A percentile compares a stretch with the other conserved stretches of the same genome.
phyloP scores from a whole-genome alignment of 257 asterid genomes.

The Solanum virginianum region DNA sequence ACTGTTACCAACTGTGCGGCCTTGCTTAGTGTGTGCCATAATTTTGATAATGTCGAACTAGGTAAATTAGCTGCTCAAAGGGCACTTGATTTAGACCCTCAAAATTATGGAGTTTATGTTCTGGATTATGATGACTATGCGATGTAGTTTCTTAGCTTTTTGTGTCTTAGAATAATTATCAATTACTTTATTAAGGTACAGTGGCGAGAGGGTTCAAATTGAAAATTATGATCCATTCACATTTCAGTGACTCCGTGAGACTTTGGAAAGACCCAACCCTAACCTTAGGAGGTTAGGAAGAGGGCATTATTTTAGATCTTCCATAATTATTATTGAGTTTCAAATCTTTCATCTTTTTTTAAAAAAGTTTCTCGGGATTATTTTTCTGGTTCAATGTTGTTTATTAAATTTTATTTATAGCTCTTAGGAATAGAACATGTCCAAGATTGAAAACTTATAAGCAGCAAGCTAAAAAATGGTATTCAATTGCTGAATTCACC shows the following conservation, averaged over 20 bases:
- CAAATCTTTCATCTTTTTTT: no score
- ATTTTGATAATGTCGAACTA: conserved; percentile 53
- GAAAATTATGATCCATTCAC: no score
- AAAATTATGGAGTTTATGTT: conserved; percentile 55
- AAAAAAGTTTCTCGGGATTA: no score
- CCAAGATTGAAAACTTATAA: no score
- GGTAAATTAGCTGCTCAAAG: conserved; percentile 63
- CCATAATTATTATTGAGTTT: no score
- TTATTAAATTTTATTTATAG: no score
- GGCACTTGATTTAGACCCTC: conserved; percentile 68
- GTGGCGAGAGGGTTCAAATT: no score
- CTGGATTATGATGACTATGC: background rate
- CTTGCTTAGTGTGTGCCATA: conserved; percentile 63
- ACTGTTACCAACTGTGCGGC: conserved; percentile 71
- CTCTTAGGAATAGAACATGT: background rate
- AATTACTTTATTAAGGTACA: no score
- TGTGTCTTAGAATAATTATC: background rate
- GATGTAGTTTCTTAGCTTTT: background rate
- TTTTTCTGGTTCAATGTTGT: background rate
- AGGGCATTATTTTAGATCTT: background rate
- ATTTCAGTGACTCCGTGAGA: no score
- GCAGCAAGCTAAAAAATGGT: no score
- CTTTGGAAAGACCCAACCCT: background rate
- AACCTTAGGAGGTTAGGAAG: background rate
- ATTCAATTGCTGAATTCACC: no score